Conservation (phyloP, 1,284 basidiomycete species). For the Sutorius eximius region DNA sequence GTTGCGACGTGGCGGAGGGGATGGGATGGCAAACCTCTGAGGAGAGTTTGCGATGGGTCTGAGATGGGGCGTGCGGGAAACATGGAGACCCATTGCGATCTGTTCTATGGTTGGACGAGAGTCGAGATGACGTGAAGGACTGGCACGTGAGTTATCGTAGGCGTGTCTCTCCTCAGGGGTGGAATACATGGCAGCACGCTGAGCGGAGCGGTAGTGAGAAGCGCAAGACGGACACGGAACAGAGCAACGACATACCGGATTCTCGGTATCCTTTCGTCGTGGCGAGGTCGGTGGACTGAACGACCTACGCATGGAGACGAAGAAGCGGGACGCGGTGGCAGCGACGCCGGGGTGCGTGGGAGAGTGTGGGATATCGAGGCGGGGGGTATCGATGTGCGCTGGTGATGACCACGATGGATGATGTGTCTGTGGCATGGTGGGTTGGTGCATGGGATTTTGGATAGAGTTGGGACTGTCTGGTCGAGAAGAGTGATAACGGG, state of each 20-base stretch:
- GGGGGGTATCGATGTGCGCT: slow-evolving; percentile 11
- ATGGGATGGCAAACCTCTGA: slow-evolving; percentile 19
- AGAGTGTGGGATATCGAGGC: neutral
- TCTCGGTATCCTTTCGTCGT: slow-evolving; percentile 20
- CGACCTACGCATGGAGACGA: slow-evolving; percentile 34
- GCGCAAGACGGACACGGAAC: neutral
- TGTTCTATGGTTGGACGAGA: slow-evolving; percentile 67
- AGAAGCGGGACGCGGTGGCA: slow-evolving; percentile 30
- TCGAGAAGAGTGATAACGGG: neutral
- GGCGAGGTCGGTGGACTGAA: slow-evolving; percentile 23
- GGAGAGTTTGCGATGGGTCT: slow-evolving; percentile 35
- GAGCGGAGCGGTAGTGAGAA: slow-evolving; percentile 13
- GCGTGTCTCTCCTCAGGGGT: slow-evolving; percentile 49
- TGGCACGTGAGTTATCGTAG: slow-evolving; percentile 28
- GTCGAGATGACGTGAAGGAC: slow-evolving; percentile 44
- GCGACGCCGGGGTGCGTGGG: slow-evolving; percentile 14
- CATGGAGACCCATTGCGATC: slow-evolving; percentile 73
- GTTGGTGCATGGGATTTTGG: neutral
- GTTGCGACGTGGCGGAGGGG: slow-evolving; percentile 22
- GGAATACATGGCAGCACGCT: slow-evolving; percentile 48
- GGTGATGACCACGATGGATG: slow-evolving; percentile 20
- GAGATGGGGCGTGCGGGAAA: slow-evolving; percentile 70
- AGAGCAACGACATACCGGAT: slow-evolving; percentile 16
- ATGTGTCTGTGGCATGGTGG: slow-evolving; percentile 15
- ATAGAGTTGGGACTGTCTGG: too few species aligned